Evolutionary conservation across 306 rosid genomes (phyloP).

Genomic region (Heteromeles arbutifolia): DNA sequence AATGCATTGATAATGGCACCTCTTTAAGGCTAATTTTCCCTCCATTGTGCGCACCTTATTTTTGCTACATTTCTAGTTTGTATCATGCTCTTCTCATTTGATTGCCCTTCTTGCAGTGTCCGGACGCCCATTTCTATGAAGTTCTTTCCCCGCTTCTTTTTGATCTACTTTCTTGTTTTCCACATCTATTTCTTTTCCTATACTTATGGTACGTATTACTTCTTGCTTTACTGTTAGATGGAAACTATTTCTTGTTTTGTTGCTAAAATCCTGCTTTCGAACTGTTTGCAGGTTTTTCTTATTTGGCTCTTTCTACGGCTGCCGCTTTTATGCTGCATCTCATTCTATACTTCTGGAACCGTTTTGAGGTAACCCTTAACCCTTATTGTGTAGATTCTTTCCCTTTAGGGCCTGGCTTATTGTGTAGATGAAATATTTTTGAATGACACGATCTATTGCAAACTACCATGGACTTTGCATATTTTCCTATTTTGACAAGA

Average conservation of each 20-base stretch:
- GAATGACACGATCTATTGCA: background rate
- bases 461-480: background rate
- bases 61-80: background rate
- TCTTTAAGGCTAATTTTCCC: background rate
- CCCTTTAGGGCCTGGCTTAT: background rate
- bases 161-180: constrained; percentile 91
- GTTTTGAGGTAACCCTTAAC: constrained; percentile 69
- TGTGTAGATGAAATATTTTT: background rate
- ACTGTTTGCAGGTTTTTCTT: constrained; percentile 74
- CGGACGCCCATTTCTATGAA: constrained; percentile 99
- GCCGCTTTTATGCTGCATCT: constrained; percentile 98
- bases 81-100: constrained; percentile 29
- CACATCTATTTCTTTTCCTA: constrained; percentile 98
- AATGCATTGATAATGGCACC: background rate
- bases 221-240: background rate
- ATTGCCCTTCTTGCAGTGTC: constrained; percentile 60
- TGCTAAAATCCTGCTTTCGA: background rate
- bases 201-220: constrained; percentile 53
- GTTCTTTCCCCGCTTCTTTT: constrained; percentile 98
- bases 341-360: constrained; percentile 94
- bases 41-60: background rate
- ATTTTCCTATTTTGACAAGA: background rate
- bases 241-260: background rate
- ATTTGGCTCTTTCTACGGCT: constrained; percentile 92
- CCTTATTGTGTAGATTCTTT: background rate